Conservation (phyloP, 2,329 filamentous ascomycete species). For the Lachnellula cervina region DNA sequence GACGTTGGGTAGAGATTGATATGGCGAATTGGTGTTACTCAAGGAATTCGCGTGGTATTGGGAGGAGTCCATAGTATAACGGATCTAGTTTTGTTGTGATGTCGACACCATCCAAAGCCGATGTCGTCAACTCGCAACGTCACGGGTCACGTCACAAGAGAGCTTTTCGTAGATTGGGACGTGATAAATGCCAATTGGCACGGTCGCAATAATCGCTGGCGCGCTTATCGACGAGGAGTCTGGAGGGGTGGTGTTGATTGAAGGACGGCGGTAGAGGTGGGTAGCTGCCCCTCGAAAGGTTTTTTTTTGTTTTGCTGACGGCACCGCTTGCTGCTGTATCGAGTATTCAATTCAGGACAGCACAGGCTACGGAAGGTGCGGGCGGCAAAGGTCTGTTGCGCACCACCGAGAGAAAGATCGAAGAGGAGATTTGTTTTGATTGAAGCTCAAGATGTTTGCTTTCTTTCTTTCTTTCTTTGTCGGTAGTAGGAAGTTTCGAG, state of each 20-base stretch:
- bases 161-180: not conserved
- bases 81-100: not conserved
- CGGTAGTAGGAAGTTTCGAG: slow-evolving; percentile 16
- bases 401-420: not conserved
- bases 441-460: slow-evolving; percentile 18
- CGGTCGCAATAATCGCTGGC: not conserved
- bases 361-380: not conserved
- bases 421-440: not conserved
- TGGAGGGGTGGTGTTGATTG: not conserved
- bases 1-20: slow-evolving; percentile 28
- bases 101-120: slow-evolving; percentile 4
- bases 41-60: slow-evolving; percentile 29
- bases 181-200: not conserved
- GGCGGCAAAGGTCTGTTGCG: not conserved
- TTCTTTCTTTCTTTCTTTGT: slow-evolving; percentile 2
- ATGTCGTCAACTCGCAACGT: slow-evolving; percentile 1
- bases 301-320: not conserved
- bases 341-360: not conserved
- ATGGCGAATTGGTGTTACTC: slow-evolving; percentile 27
- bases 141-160: slow-evolving; percentile 1
- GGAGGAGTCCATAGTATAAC: slow-evolving; percentile 23
- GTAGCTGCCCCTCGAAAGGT: not conserved
- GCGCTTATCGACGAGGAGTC: not conserved
- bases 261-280: not conserved
- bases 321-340: not conserved